Evolutionary conservation across 208 protist species (phyloP).

Genomic region (Crithidia bombi): DNA sequence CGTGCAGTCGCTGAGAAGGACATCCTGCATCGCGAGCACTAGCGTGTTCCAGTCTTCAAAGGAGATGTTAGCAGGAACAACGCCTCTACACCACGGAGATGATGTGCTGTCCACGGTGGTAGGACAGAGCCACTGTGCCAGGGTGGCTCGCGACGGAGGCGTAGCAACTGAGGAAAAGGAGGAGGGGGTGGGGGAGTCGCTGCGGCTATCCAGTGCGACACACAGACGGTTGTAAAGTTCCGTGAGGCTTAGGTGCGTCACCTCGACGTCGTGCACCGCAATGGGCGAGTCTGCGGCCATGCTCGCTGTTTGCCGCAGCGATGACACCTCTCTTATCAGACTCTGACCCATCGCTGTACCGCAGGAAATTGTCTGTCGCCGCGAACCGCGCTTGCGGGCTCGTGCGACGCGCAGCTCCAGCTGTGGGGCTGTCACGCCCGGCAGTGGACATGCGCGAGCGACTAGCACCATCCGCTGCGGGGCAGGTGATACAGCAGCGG

Average conservation of each 20-base stretch:
- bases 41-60: conserved; percentile 5
- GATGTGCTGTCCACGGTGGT: conserved; percentile 1
- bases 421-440: conserved; percentile 16
- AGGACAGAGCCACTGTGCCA: conserved; percentile 22
- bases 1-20: conserved; percentile 21
- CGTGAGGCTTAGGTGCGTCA: conserved; percentile 5
- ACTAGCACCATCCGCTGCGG: conserved; percentile 44
- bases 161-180: neutral
- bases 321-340: neutral
- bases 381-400: neutral
- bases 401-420: conserved; percentile 28
- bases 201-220: neutral
- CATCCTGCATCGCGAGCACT: conserved; percentile 10
- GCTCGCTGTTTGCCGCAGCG: neutral
- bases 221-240: conserved; percentile 17
- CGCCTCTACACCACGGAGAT: neutral
- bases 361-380: neutral
- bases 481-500: neutral
- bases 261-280: conserved; percentile 10
- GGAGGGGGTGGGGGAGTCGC: too few species aligned
- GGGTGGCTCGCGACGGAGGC: neutral
- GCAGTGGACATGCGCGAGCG: conserved; percentile 38
- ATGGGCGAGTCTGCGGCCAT: neutral
- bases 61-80: conserved; percentile 7
- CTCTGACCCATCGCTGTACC: neutral